Evolutionary conservation across 768 basidiomycete genomes (phyloP), one percentile per base, ranked within the genome.

Genomic region (Hortiboletus flavorubellus): DNA sequence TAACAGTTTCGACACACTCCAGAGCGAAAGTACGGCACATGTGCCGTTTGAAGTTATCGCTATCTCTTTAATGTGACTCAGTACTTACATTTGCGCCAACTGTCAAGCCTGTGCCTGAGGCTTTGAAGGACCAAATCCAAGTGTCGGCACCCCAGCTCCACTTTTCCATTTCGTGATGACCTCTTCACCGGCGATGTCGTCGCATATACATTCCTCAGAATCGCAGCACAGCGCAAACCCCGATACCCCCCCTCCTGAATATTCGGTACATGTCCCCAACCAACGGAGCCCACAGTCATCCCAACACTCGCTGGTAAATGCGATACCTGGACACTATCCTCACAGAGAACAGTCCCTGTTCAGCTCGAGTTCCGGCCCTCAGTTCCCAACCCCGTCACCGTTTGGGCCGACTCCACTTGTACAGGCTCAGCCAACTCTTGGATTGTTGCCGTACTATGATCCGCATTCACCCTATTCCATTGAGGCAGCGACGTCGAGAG

Each of bases 391-490:
- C 16, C 62, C 66, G 15, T 53, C 59, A 16, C 35, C 43, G 34
- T 68, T 68, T 47, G 77, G 77, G 14, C 77, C 78, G 1, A 78
- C 77, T 26, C 76, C 77, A 29, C 67, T 79, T 16, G 51, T 64
- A 35, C 69, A 73, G 51, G 68, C 70, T 40, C 65, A 73, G 53
- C 61, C 70, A 49, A 62, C 69, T n/a, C 61, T 76, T 43, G 68
- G 66, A 26, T 43, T 72, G 12, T 43, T 73, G 44, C 72, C 72
- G 37, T 80, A 64, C 73, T 75, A 80, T 61, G 79, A 80, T 60
- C 77, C 73, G 9, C 70, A 64, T 37, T 76, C 76, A 26, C 63
- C 68, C 21, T 65, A 77, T 54, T 71, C 78, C 41, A 47, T 75
- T 3, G 65, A 67, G 46, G 68, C 67, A 49, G 78, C 79, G 30